Evolutionary conservation across 2,329 filamentous ascomycete species (phyloP).

Genomic region (Coleophoma cylindrospora): DNA sequence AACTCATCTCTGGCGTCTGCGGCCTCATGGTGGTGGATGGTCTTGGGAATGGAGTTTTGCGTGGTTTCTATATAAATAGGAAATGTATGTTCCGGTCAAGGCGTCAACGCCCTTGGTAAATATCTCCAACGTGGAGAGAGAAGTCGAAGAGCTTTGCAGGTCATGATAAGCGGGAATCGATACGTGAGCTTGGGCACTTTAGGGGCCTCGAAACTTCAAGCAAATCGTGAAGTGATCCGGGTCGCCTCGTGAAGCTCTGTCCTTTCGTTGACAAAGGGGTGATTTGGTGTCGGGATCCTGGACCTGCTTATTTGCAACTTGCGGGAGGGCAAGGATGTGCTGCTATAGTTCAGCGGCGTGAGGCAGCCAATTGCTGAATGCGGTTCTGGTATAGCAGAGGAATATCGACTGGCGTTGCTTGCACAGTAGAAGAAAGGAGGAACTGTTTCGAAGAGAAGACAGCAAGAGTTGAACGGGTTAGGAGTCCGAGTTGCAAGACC

Average conservation of each 20-base stretch:
- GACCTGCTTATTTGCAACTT: slow-evolving; percentile 5
- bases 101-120: slow-evolving; percentile 24
- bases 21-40: slow-evolving; percentile 29
- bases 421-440: slow-evolving; percentile 12
- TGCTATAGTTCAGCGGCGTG: slow-evolving; percentile 11
- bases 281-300: neutral
- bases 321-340: slow-evolving; percentile 12
- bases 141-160: slow-evolving; percentile 25
- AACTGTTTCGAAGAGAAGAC: slow-evolving; percentile 12
- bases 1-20: slow-evolving; percentile 36
- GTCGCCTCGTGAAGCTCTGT: neutral
- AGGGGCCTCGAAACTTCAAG: slow-evolving; percentile 18
- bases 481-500: slow-evolving; percentile 8
- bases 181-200: slow-evolving; percentile 12
- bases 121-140: slow-evolving; percentile 28
- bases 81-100: slow-evolving; percentile 17
- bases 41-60: slow-evolving; percentile 3
- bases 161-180: slow-evolving; percentile 22
- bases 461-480: slow-evolving; percentile 5
- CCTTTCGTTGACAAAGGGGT: neutral
- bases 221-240: slow-evolving; percentile 1
- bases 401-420: slow-evolving; percentile 13
- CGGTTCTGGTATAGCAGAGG: slow-evolving; percentile 7
- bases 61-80: slow-evolving; percentile 2
- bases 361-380: slow-evolving; percentile 17